Evolutionary conservation across 176 grass and related monocot genomes (phyloP), one percentile per base, ranked within the genome.

Genomic region (Hordeum marinum): DNA sequence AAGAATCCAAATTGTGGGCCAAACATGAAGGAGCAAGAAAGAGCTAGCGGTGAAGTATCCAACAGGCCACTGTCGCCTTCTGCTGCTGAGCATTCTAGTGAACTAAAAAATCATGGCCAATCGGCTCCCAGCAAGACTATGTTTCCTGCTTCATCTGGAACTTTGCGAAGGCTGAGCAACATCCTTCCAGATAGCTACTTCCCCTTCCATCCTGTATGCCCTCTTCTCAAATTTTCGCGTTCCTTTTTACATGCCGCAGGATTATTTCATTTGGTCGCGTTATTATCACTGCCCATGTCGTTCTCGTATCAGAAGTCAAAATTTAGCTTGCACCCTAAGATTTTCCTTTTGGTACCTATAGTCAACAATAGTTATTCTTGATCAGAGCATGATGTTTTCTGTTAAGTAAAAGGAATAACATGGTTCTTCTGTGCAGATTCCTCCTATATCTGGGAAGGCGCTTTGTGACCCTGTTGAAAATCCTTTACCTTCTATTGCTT

Each of bases 161-260:
- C 83, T 82, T 90, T 94, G 71, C 61, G 83, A 65, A 87, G 88
- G 62, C 78, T 96, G 66, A 94, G 89, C 76, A 96, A 86, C 20
- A 88, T 91, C 54, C 90, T 92, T 80, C 89, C 89, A 61, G 85
- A 98, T 82, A 80, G 72, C 84, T 92, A 93, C 83, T 99, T 99
- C 77, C 96, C 96, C n/a, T 99, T 96, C 76, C 88, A 62, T 88
- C 84, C 88, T 20, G 97, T 99, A 99, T 81, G 90, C 75, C 34
- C 63, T 70, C 63, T 80, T 83, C 54, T 82, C 55, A 84, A n/a
- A 48, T 48, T 72, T 3, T 52, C 80, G 78, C 29, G 43, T 21
- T 17, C 71, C 66, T 77, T 70, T 45, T 59, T 91, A 55, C 54
- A 63, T 57, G 23, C 41, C 40, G 24, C 11, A 63, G 40, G 36